A percentile compares a stretch with the other conserved stretches of the same genome.
These are phyloP conservation scores for Citrus cavaleriei DNA, from an alignment of 345 rosid genomes.

Conservation along the genomic window DNA sequence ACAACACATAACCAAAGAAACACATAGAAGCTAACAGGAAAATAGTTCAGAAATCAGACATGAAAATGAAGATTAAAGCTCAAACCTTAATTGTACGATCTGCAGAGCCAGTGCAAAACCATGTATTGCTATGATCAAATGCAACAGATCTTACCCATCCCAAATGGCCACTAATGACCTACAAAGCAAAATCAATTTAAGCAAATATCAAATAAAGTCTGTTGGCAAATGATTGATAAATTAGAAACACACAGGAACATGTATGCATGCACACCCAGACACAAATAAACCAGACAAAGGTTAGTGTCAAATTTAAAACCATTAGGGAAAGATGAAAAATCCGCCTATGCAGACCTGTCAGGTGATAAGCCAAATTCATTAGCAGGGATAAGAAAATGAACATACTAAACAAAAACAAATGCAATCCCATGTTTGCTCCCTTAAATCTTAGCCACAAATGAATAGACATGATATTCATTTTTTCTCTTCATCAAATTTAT, in stretches of 20 bases:
- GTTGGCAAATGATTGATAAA: slow-evolving; percentile 1
- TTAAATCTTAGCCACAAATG: background rate
- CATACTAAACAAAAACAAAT: background rate
- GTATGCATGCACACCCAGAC: background rate
- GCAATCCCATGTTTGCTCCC: background rate
- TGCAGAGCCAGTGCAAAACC: slow-evolving; percentile 99
- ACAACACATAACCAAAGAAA: background rate
- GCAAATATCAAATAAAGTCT: slow-evolving; percentile 5
- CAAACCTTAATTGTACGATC: slow-evolving; percentile 95
- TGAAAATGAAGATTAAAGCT: background rate
- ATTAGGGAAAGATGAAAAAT: background rate
- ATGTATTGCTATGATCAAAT: slow-evolving; percentile 92
- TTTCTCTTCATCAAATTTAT: background rate
- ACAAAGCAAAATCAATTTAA: slow-evolving; percentile 23
- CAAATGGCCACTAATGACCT: slow-evolving; percentile 94
- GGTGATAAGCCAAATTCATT: background rate
- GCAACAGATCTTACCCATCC: slow-evolving; percentile 99
- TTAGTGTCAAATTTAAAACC: background rate
- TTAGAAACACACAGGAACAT: background rate
- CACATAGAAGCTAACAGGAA: background rate
- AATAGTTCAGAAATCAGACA: background rate
- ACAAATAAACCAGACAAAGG: background rate
- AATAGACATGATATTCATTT: background rate
- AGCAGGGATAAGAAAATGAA: background rate
- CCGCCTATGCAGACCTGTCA: background rate